Evolutionary conservation across 306 rosid species (phyloP).

Genomic region (Sophora flavescens): DNA sequence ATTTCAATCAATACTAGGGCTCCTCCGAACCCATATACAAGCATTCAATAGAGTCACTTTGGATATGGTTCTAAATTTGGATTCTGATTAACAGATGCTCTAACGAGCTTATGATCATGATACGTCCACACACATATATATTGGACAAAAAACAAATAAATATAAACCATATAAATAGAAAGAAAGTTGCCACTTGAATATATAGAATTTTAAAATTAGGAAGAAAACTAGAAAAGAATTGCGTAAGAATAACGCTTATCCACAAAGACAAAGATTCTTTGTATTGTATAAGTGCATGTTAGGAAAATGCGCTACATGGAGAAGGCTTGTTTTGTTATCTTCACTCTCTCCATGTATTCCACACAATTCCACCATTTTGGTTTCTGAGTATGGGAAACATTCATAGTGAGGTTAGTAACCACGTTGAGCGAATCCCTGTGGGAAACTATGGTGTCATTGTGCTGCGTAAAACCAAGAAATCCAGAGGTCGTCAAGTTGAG

Average conservation of each 20-base stretch:
- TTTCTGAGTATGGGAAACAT: slow-evolving; percentile 15
- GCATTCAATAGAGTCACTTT: no score
- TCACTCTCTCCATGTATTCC: neutral
- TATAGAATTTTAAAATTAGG: no score
- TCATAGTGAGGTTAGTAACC: neutral
- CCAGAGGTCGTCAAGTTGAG: neutral
- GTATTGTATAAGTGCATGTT: neutral
- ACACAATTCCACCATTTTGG: neutral
- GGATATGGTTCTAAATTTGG: no score
- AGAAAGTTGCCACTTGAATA: no score
- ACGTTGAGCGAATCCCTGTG: neutral
- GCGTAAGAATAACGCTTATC: neutral
- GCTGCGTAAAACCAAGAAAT: neutral
- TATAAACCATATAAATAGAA: no score
- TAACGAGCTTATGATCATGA: no score
- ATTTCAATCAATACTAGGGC: no score
- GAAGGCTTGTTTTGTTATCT: neutral
- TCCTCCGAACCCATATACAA: no score
- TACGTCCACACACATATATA: no score
- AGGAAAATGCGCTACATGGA: neutral
- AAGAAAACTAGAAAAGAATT: no score
- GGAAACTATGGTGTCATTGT: neutral
- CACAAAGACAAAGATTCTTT: neutral
- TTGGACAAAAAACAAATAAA: no score
- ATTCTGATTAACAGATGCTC: no score